Evolutionary conservation across 176 grass and related monocot species (phyloP).

Genomic region (Oryza meridionalis): DNA sequence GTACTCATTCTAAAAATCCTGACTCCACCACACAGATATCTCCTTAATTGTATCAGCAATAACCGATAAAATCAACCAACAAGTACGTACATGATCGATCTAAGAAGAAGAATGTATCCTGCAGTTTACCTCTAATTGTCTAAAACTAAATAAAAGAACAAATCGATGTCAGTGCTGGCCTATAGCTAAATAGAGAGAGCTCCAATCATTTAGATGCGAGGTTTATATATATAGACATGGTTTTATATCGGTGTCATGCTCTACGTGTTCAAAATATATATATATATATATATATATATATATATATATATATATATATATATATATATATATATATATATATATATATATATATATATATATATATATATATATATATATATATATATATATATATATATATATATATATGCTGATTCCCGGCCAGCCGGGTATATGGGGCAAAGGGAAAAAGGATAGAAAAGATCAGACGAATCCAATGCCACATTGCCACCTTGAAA

Average conservation of each 20-base stretch:
- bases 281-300: too few relatives aligned
- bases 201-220: conserved; percentile 12
- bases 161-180: neutral
- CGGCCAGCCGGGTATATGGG: neutral
- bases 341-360: too few relatives aligned
- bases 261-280: conserved; percentile 7
- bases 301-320: too few relatives aligned
- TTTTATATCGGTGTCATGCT: conserved; percentile 24
- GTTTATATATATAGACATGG: neutral
- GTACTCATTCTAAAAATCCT: too few relatives aligned
- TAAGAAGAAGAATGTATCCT: conserved; percentile 15
- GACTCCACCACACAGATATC: too few relatives aligned
- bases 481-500: conserved; percentile 16
- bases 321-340: too few relatives aligned
- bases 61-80: too few relatives aligned
- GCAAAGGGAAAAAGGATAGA: neutral
- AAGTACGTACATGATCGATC: neutral
- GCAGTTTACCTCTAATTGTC: conserved; percentile 14
- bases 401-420: neutral
- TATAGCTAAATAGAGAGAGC: neutral
- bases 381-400: too few relatives aligned
- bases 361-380: too few relatives aligned
- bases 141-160: neutral
- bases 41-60: too few relatives aligned
- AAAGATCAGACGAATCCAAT: conserved; percentile 32